Conservation (phyloP, 371 early-diverging fungal species). For the Apophysomyces elegans region DNA sequence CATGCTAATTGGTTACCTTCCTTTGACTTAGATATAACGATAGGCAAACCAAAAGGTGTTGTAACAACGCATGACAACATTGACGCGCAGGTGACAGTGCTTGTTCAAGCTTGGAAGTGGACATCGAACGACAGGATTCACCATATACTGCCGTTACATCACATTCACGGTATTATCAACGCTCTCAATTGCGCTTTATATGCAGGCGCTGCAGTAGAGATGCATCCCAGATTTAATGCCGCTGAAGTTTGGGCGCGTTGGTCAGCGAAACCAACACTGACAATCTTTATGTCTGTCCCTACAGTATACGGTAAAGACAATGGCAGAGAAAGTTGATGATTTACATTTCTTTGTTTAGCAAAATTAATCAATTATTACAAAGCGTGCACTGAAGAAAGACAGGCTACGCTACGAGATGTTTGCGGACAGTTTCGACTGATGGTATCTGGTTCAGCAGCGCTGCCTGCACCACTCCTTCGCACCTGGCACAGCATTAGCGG, state of each 20-base stretch:
- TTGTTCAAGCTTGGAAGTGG: conserved; percentile 82
- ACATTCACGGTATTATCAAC: conserved; percentile 77
- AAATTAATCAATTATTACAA: conserved; percentile 60
- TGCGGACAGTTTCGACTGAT: conserved; percentile 76
- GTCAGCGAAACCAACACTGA: conserved; percentile 32
- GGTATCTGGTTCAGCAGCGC: conserved; percentile 79
- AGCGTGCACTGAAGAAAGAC: conserved; percentile 29
- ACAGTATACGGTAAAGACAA: conserved; percentile 71
- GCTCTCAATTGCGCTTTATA: conserved; percentile 68
- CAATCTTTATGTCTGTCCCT: conserved; percentile 89
- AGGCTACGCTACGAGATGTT: conserved; percentile 41
- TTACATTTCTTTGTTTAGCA: conserved; percentile 31
- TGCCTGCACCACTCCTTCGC: conserved; percentile 69
- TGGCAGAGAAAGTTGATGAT: not conserved
- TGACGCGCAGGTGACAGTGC: conserved; percentile 65
- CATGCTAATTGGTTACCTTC: conserved; percentile 9
- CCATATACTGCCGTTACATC: conserved; percentile 84
- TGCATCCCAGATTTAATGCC: conserved; percentile 71
- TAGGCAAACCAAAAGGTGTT: conserved; percentile 83
- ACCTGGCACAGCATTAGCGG: conserved; percentile 71
- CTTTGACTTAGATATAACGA: not conserved
- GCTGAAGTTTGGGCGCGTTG: conserved; percentile 66
- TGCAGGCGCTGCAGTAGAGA: conserved; percentile 78
- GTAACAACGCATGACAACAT: conserved; percentile 71
- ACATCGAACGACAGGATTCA: conserved; percentile 67